phyloP scores from a whole-genome alignment of 441 rosid genomes.

The Populus hybrid region DNA sequence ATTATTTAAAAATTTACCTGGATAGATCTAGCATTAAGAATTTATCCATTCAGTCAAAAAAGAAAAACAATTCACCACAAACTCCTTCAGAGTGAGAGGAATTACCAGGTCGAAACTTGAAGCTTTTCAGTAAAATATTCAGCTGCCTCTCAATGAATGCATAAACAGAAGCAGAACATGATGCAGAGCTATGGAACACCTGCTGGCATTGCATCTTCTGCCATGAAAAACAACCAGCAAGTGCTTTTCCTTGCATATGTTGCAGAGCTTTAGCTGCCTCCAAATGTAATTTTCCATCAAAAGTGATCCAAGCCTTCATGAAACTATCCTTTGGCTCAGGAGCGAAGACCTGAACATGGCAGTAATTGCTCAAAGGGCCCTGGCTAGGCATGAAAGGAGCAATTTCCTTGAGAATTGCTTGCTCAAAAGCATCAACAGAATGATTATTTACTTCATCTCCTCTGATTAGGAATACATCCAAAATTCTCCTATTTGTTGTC shows the following conservation, averaged over 20 bases:
- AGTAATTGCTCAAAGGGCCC: conserved; percentile 20
- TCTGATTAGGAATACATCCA: conserved; percentile 24
- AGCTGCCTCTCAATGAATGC: conserved; percentile 19
- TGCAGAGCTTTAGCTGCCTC: conserved; percentile 32
- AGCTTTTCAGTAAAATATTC: conserved; percentile 5
- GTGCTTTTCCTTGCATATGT: conserved; percentile 26
- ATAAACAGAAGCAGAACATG: conserved; percentile 24
- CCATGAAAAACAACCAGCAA: conserved; percentile 26
- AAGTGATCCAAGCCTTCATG: conserved; percentile 23
- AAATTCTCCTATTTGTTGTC: conserved; percentile 20
- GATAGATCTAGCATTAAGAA: too few relatives aligned
- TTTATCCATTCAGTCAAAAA: too few relatives aligned
- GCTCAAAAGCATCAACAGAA: conserved; percentile 19
- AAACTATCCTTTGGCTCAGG: conserved; percentile 23
- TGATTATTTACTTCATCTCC: conserved; percentile 21
- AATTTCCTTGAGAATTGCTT: conserved; percentile 23
- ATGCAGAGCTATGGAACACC: conserved; percentile 25
- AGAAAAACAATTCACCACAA: not conserved
- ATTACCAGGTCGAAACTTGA: conserved; percentile 15
- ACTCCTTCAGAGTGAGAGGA: not conserved
- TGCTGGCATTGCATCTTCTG: conserved; percentile 25
- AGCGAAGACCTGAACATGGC: conserved; percentile 18
- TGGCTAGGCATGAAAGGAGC: conserved; percentile 26
- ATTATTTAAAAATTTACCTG: too few relatives aligned
- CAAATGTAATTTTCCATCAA: conserved; percentile 25